Percentiles rank a stretch among this genome's conserved stretches.
phyloP scores from a whole-genome alignment of 257 asterid genomes.

The Capsicum rhomboideum region DNA sequence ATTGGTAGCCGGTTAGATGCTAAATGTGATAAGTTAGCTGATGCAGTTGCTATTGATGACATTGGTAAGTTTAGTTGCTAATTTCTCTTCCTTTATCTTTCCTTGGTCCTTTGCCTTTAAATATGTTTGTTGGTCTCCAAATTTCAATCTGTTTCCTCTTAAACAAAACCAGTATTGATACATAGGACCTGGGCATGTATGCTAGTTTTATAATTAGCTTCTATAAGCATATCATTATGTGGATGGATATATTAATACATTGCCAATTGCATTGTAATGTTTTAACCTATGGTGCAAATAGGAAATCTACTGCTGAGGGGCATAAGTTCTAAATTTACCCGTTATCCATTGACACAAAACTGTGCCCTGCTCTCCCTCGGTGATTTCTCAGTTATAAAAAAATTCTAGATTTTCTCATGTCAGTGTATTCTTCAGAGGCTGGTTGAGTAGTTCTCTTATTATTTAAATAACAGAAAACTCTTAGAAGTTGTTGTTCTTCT shows the following conservation, averaged over 20 bases:
- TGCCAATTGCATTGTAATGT: background rate
- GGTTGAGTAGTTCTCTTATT: background rate
- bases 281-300: background rate
- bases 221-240: background rate
- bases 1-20: slow-evolving; percentile 73
- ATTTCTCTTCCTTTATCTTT: slow-evolving; percentile 7
- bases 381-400: background rate
- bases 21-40: slow-evolving; percentile 73
- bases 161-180: background rate
- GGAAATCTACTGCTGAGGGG: background rate
- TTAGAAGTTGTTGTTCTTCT: background rate
- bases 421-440: background rate
- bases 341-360: background rate
- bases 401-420: background rate
- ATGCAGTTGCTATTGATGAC: slow-evolving; percentile 65
- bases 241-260: background rate
- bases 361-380: background rate
- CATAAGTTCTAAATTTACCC: background rate
- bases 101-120: background rate
- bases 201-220: background rate
- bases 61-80: slow-evolving; percentile 45
- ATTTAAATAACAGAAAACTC: background rate
- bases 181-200: background rate
- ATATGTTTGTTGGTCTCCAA: background rate
- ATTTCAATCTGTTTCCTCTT: background rate